Conservation (phyloP, 495 filamentous ascomycete genomes). For the Hypoxylon subgilvum region DNA sequence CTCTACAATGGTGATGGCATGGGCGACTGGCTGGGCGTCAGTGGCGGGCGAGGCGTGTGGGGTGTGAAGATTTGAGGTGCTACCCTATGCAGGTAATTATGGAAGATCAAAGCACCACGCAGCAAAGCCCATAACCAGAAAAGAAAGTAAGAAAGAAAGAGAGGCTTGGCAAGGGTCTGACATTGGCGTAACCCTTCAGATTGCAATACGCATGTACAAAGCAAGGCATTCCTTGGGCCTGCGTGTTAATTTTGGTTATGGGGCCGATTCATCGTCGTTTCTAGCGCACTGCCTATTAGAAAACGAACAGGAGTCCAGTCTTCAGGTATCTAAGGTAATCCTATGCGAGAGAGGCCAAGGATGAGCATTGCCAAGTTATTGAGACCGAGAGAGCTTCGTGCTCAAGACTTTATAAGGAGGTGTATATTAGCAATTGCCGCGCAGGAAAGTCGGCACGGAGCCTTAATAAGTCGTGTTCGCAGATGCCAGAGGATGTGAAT, state of each 20-base stretch:
- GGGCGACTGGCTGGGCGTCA: constrained; percentile 93
- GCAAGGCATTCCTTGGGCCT: constrained; percentile 25
- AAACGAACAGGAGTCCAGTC: no score
- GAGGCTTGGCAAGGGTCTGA: constrained; percentile 20
- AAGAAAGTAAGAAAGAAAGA: no score
- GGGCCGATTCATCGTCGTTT: no score
- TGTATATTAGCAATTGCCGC: constrained; percentile 30
- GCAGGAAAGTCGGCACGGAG: constrained; percentile 2
- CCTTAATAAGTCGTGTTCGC: constrained; percentile 14
- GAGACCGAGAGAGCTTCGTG: constrained; percentile 6
- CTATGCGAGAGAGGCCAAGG: background rate
- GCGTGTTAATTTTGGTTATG: constrained; percentile 17
- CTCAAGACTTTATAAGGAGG: constrained; percentile 9
- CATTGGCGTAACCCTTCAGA: constrained; percentile 20
- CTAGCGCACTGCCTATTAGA: no score
- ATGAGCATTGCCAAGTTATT: constrained; percentile 1
- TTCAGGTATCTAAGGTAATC: no score
- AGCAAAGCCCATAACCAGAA: no score
- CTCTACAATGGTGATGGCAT: constrained; percentile 68
- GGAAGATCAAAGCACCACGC: background rate
- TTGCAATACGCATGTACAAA: constrained; percentile 34
- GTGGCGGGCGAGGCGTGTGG: constrained; percentile 89
- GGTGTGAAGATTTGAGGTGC: constrained; percentile 64
- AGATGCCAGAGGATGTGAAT: constrained; percentile 1
- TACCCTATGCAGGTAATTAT: background rate